A percentile compares a stretch with the other conserved stretches of the same genome.
Evolutionary conservation across 1,284 basidiomycete species (phyloP).

Genomic region (Laetiporus sulphureus): DNA sequence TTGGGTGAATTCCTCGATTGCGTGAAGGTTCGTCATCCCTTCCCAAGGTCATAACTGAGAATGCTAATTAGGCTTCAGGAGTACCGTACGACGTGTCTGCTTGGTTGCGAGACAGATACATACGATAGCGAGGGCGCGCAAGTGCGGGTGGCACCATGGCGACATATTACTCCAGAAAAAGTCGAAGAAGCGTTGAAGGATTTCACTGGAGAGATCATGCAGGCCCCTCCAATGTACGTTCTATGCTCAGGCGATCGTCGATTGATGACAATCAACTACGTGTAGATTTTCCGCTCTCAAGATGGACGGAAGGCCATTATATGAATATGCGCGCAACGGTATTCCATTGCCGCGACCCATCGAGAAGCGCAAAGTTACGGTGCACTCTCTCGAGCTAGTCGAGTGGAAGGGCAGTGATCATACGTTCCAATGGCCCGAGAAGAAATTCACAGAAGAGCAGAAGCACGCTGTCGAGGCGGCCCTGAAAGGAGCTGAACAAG

Average conservation of each 20-base stretch:
- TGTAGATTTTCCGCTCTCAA: slow-evolving; percentile 93
- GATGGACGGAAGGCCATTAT: slow-evolving; percentile 95
- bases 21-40: slow-evolving; percentile 65
- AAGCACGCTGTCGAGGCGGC: slow-evolving; percentile 65
- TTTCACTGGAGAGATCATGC: slow-evolving; percentile 86
- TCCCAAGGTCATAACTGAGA: slow-evolving; percentile 7
- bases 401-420: slow-evolving; percentile 68
- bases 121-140: slow-evolving; percentile 88
- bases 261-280: no score
- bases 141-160: slow-evolving; percentile 74
- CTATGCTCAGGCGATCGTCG: slow-evolving; percentile 6
- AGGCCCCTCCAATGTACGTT: slow-evolving; percentile 86
- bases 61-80: slow-evolving; percentile 48
- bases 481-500: slow-evolving; percentile 37
- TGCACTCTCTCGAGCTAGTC: slow-evolving; percentile 72
- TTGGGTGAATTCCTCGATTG: slow-evolving; percentile 84
- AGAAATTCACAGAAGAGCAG: slow-evolving; percentile 62
- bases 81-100: slow-evolving; percentile 85
- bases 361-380: slow-evolving; percentile 77
- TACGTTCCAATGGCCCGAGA: slow-evolving; percentile 65
- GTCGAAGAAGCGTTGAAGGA: slow-evolving; percentile 67
- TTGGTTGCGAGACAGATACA: slow-evolving; percentile 93
- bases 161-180: slow-evolving; percentile 75
- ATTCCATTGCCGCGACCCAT: slow-evolving; percentile 91
- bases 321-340: slow-evolving; percentile 92